Conservation (phyloP, 179 eudicot genomes). For the Drosera spatulata region DNA sequence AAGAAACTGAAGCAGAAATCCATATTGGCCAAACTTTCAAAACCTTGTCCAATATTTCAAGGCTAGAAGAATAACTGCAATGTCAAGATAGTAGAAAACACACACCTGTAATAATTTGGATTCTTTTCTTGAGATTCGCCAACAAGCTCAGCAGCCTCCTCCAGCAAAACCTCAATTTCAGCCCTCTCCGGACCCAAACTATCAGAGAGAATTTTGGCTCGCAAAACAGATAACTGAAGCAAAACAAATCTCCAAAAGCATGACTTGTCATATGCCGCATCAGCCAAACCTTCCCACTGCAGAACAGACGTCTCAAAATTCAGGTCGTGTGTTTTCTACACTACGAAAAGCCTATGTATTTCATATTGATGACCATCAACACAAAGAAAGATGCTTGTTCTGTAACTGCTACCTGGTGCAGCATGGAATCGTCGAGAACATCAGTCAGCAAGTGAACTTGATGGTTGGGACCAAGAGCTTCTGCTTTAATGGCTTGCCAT, state of each 20-base stretch:
- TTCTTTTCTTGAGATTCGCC: constrained; percentile 71
- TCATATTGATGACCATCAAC: too few relatives aligned
- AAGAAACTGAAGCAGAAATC: too few relatives aligned
- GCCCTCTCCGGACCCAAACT: constrained; percentile 57
- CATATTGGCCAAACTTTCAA: too few relatives aligned
- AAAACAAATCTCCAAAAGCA: constrained; percentile 98
- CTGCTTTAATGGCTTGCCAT: constrained; percentile 93
- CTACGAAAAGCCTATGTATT: too few relatives aligned
- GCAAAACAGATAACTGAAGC: constrained; percentile 62
- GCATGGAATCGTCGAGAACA: constrained; percentile 87
- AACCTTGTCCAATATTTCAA: too few relatives aligned
- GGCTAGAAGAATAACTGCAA: too few relatives aligned
- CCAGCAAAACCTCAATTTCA: constrained; percentile 75
- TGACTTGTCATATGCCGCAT: constrained; percentile 58
- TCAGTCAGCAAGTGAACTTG: constrained; percentile 49
- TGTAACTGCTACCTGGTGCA: constrained; percentile 57
- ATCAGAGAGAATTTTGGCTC: constrained; percentile 68
- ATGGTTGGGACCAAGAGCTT: constrained; percentile 91
- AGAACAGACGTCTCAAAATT: neutral
- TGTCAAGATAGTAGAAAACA: too few relatives aligned
- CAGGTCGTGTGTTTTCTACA: constrained; percentile 7
- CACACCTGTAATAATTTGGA: constrained; percentile 91
- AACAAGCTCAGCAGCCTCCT: constrained; percentile 99
- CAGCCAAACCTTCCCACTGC: constrained; percentile 95
- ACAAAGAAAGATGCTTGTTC: neutral